These are phyloP conservation scores for Exophiala aquamarina DNA, from an alignment of 2,329 filamentous ascomycete species.

Conservation along the genomic window DNA sequence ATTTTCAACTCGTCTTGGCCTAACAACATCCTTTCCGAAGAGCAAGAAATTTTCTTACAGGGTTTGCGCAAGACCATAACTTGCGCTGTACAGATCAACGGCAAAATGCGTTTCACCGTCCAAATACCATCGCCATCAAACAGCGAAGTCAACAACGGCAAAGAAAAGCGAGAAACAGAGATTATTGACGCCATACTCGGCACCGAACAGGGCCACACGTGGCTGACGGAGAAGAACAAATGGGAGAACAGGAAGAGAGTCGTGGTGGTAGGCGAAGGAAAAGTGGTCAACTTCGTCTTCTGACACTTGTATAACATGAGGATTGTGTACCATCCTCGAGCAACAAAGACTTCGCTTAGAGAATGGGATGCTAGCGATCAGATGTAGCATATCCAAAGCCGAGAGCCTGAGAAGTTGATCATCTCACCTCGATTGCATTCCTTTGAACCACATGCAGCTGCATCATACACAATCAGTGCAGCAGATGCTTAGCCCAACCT, in stretches of 20 bases:
- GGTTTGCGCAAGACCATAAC: conserved; percentile 51
- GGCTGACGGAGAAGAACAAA: conserved; percentile 52
- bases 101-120: conserved; percentile 70
- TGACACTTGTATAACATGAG: conserved; percentile 25
- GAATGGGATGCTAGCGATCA: neutral
- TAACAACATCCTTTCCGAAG: conserved; percentile 36
- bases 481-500: too few relatives aligned
- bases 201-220: conserved; percentile 60
- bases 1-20: conserved; percentile 61
- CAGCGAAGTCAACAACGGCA: conserved; percentile 31
- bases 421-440: too few relatives aligned
- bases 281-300: conserved; percentile 72
- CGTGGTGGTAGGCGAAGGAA: conserved; percentile 66
- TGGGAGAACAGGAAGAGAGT: conserved; percentile 60
- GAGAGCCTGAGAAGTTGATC: too few relatives aligned
- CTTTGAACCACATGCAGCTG: too few relatives aligned
- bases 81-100: conserved; percentile 76
- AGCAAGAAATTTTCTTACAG: conserved; percentile 44
- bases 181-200: conserved; percentile 61
- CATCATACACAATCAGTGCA: too few relatives aligned
- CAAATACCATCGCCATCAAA: conserved; percentile 55
- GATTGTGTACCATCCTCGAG: neutral
- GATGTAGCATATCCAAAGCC: too few relatives aligned
- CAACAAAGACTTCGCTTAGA: neutral
- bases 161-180: conserved; percentile 54